Base-by-base conservation (phyloP, 164 flowering plant genomes). In the Amborella trichopoda region DNA sequence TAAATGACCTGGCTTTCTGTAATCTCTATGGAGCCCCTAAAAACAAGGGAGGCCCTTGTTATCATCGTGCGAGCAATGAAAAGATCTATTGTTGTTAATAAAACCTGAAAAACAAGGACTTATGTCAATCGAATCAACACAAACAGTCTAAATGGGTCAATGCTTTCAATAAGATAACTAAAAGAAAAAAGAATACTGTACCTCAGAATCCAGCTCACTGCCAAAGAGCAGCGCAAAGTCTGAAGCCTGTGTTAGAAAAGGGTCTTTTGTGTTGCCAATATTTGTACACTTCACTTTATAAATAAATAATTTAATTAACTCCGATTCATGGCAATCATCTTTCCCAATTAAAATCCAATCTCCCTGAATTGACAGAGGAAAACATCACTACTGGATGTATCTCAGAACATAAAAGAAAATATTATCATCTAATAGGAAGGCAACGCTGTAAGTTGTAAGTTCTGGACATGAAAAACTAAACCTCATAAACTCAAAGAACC, bases 131-230 rank as follows among this genome's bases (percentile, higher is more conserved):
- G 3, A 38, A 9, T 30, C 34, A n/a, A n/a, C n/a, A n/a, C n/a
- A n/a, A n/a, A n/a, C 34, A 30, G 0, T 9, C 34, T 38, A 38
- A n/a, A 38, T 38, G n/a, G 21, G 16, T 38, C 41, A 9, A 16
- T 38, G 11, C 8, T 38, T 6, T 38, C 6, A 22, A 6, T 38
- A 9, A 16, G 41, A 38, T n/a, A n/a, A 12, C 11, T 37, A 11
- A 26, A 27, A 18, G 32, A 41, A 23, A 53, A 22, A 17, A 6
- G 27, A 6, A 36, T 10, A 38, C 24, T 20, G 23, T 62, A 85
- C 99, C 95, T 88, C 96, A 79, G 94, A 86, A 85, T 93, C 99
- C 91, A 93, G 88, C 74, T 84, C 81, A 64, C 59, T 76, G 74
- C 99, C 88, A 65, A 84, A 88, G 50, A 93, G 70, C 57, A 93